These are phyloP conservation scores for Zostera marina DNA, from an alignment of 116 monocot species.

Conservation along the genomic window DNA sequence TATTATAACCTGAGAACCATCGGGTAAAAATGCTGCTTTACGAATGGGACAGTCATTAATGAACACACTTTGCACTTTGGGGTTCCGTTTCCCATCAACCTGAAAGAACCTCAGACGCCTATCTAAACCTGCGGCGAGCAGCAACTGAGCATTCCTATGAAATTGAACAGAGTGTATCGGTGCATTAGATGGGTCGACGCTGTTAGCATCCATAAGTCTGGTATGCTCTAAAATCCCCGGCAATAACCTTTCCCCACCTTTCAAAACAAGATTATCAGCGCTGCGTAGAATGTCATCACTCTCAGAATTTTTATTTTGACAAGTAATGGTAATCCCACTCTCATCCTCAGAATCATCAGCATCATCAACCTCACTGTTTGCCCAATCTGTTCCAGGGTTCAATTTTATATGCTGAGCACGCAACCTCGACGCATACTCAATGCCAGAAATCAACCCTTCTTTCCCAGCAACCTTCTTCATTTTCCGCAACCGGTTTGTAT, in stretches of 20 bases:
- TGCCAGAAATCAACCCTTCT: slow-evolving; percentile 42
- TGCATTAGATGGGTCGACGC: slow-evolving; percentile 42
- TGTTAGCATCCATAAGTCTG: slow-evolving; percentile 59
- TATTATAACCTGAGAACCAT: slow-evolving; percentile 74
- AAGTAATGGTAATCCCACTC: slow-evolving; percentile 26
- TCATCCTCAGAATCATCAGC: slow-evolving; percentile 16
- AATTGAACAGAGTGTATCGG: slow-evolving; percentile 76
- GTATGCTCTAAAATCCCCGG: slow-evolving; percentile 65
- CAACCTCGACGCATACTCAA: slow-evolving; percentile 46
- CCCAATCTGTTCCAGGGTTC: slow-evolving; percentile 83
- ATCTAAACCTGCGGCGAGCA: slow-evolving; percentile 56
- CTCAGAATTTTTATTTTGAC: slow-evolving; percentile 17
- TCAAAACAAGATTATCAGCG: slow-evolving; percentile 41
- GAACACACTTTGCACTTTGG: slow-evolving; percentile 61
- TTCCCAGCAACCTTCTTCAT: slow-evolving; percentile 35
- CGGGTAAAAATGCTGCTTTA: slow-evolving; percentile 70
- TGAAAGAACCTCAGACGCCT: slow-evolving; percentile 65
- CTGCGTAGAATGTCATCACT: slow-evolving; percentile 32
- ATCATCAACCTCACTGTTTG: slow-evolving; percentile 21
- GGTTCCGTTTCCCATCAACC: slow-evolving; percentile 71
- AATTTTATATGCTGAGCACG: slow-evolving; percentile 59
- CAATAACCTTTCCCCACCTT: slow-evolving; percentile 29
- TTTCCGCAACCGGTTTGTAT: slow-evolving; percentile 48
- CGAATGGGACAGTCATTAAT: slow-evolving; percentile 62
- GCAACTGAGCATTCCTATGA: slow-evolving; percentile 69